These are phyloP conservation scores for Kodamaea derodonti DNA, from an alignment of 1,139 yeast genomes.

Conservation along the genomic window DNA sequence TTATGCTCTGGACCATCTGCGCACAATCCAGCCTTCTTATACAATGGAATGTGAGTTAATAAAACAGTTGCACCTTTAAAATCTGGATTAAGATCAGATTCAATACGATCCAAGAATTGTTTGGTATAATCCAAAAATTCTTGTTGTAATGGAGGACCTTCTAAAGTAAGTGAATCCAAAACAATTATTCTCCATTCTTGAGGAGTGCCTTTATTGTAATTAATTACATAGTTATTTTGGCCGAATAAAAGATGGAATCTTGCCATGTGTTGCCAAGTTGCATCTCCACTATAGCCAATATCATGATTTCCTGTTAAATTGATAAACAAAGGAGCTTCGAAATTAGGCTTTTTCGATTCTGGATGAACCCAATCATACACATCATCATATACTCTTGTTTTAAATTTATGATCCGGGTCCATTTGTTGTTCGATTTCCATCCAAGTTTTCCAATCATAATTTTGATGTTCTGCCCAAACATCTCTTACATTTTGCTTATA, in stretches of 20 bases:
- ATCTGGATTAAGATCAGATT: constrained; percentile 38
- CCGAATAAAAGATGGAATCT: constrained; percentile 76
- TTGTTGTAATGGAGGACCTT: constrained; percentile 84
- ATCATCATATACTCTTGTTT: constrained; percentile 52
- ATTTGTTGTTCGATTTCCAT: constrained; percentile 34
- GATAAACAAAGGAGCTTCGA: constrained; percentile 54
- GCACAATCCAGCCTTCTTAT: constrained; percentile 76
- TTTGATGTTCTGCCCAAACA: constrained; percentile 41
- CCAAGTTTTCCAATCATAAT: constrained; percentile 53
- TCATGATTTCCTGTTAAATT: constrained; percentile 95
- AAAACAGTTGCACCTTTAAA: constrained; percentile 79
- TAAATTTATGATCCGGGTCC: constrained; percentile 40
- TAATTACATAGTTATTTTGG: constrained; percentile 75
- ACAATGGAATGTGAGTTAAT: constrained; percentile 86
- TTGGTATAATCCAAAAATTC: constrained; percentile 65
- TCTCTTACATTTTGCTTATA: constrained; percentile 49
- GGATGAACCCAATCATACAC: constrained; percentile 62
- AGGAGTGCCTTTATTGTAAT: constrained; percentile 57
- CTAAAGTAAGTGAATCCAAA: constrained; percentile 75
- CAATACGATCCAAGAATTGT: constrained; percentile 62
- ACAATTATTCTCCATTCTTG: constrained; percentile 84
- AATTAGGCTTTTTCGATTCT: constrained; percentile 29
- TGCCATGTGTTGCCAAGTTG: constrained; percentile 85
- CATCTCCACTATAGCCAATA: constrained; percentile 93
- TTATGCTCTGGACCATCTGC: constrained; percentile 72